Evolutionary conservation across 108 stramenopile species (phyloP).

Genomic region (Hondaea fermentalgiana): DNA sequence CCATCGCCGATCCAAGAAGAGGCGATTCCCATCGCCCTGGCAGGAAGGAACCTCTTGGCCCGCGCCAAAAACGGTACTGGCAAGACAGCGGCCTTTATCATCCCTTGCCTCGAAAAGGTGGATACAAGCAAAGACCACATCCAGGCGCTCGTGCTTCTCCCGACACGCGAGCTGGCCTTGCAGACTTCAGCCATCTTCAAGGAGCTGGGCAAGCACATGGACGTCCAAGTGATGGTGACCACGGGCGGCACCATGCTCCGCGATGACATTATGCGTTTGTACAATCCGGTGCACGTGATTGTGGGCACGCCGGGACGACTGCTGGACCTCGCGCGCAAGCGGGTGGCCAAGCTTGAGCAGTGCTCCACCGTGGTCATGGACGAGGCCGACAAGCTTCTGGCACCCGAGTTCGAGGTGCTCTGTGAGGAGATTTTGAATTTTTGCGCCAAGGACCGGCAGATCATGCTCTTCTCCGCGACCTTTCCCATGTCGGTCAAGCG

Average conservation of each 20-base stretch:
- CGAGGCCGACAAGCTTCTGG: slow-evolving; percentile 95
- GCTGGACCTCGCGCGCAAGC: slow-evolving; percentile 87
- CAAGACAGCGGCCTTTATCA: slow-evolving; percentile 97
- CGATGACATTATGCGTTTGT: slow-evolving; percentile 96
- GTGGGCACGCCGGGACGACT: slow-evolving; percentile 97
- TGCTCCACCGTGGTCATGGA: slow-evolving; percentile 94
- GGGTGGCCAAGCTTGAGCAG: slow-evolving; percentile 81
- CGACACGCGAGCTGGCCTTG: slow-evolving; percentile 91
- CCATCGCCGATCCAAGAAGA: slow-evolving; percentile 98
- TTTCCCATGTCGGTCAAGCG: slow-evolving; percentile 92
- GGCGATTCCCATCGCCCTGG: slow-evolving; percentile 75
- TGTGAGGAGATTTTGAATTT: slow-evolving; percentile 80
- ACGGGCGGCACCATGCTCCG: slow-evolving; percentile 92
- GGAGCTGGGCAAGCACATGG: slow-evolving; percentile 96
- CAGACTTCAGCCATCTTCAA: slow-evolving; percentile 97
- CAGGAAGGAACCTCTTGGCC: slow-evolving; percentile 82
- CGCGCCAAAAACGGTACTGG: slow-evolving; percentile 89
- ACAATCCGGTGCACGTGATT: slow-evolving; percentile 72
- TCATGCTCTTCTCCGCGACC: slow-evolving; percentile 95
- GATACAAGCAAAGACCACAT: slow-evolving; percentile 71
- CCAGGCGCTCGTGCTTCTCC: slow-evolving; percentile 83
- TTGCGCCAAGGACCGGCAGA: slow-evolving; percentile 75
- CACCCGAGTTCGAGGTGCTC: slow-evolving; percentile 88
- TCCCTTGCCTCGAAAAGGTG: slow-evolving; percentile 94
- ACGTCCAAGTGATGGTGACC: slow-evolving; percentile 90